Conservation (phyloP, 805 yeast genomes). For the Nakazawaea holstii region DNA sequence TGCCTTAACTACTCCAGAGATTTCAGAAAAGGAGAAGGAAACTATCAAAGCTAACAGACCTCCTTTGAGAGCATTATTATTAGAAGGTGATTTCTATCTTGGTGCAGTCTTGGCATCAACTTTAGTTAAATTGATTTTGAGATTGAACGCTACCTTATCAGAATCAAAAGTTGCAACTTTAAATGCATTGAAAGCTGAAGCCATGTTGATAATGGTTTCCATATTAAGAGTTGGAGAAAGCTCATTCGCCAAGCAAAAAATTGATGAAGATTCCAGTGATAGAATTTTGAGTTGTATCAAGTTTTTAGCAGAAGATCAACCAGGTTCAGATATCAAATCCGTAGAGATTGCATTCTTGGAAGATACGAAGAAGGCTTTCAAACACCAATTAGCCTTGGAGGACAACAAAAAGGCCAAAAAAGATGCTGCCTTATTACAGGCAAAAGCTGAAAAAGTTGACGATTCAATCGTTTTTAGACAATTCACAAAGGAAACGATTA, state of each 20-base stretch:
- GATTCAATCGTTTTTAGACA: conserved; percentile 78
- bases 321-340: conserved; percentile 32
- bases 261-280: conserved; percentile 97
- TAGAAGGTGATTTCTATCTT: conserved; percentile 86
- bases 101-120: conserved; percentile 86
- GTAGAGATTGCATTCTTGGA: conserved; percentile 71
- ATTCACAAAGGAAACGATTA: conserved; percentile 43
- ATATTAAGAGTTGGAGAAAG: conserved; percentile 85
- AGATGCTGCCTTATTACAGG: conserved; percentile 52
- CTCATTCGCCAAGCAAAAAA: conserved; percentile 58
- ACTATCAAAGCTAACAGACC: conserved; percentile 27
- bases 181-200: conserved; percentile 92
- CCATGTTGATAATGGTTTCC: conserved; percentile 86
- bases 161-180: conserved; percentile 41
- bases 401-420: conserved; percentile 52
- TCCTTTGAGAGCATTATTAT: conserved; percentile 76
- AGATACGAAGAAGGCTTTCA: conserved; percentile 84
- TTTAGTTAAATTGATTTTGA: conserved; percentile 78
- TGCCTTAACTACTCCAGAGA: conserved; percentile 52
- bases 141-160: conserved; percentile 55
- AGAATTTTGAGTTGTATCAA: conserved; percentile 85
- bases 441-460: conserved; percentile 71
- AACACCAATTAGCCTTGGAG: conserved; percentile 56
- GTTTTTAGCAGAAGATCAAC: conserved; percentile 64
- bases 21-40: conserved; percentile 25